phyloP scores from a whole-genome alignment of 202 grass and related monocot species.

The Setaria italica region DNA sequence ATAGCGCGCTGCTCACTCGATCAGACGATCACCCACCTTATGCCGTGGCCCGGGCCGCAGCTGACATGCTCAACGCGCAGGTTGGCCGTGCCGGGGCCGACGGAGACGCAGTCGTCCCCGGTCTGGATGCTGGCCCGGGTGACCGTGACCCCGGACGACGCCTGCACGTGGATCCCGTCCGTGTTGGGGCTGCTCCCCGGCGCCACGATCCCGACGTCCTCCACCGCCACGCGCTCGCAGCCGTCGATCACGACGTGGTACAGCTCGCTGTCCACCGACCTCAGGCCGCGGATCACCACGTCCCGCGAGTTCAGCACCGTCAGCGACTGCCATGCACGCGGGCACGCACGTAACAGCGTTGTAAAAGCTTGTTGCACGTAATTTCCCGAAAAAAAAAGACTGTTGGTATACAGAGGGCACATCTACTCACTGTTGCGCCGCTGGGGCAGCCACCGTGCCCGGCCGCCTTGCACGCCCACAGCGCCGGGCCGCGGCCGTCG shows the following conservation, averaged over 20 bases:
- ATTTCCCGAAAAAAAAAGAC: not conserved
- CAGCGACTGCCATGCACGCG: constrained; percentile 42
- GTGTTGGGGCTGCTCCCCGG: constrained; percentile 60
- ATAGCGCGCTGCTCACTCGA: too few species aligned
- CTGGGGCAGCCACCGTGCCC: constrained; percentile 29
- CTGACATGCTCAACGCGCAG: constrained; percentile 55
- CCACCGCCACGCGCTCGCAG: constrained; percentile 47
- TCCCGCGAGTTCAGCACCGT: constrained; percentile 56
- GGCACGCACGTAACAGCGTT: not conserved
- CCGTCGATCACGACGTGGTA: constrained; percentile 60
- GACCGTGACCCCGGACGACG: constrained; percentile 47
- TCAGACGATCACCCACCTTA: constrained; percentile 29
- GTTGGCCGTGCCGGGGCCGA: constrained; percentile 56
- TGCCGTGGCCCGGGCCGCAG: constrained; percentile 68
- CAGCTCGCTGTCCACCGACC: constrained; percentile 53
- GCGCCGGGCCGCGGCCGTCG: constrained; percentile 48
- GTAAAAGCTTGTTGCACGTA: not conserved
- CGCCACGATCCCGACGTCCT: constrained; percentile 43
- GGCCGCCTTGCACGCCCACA: constrained; percentile 64
- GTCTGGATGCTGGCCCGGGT: constrained; percentile 46
- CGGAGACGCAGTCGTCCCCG: constrained; percentile 65
- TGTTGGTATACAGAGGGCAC: not conserved
- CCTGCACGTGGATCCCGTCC: constrained; percentile 65
- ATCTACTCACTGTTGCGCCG: constrained; percentile 42
- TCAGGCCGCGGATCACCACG: constrained; percentile 42